Evolutionary conservation across 305 asterid genomes (phyloP), one percentile per base, ranked within the genome.

Genomic region (Solanum hybrid): DNA sequence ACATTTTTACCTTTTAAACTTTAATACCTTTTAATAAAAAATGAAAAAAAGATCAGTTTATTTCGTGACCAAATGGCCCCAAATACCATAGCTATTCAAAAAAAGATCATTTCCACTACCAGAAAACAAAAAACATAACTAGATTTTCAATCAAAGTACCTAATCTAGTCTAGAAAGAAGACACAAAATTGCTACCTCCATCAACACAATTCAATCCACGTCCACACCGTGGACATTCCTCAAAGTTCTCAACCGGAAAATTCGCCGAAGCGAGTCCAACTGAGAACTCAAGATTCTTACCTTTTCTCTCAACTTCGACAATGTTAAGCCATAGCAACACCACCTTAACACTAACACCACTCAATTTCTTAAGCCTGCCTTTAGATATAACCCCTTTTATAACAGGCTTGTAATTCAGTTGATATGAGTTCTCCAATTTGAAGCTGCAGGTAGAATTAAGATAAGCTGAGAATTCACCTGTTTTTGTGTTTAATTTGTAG

Each of bases 401-500:
- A 87, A 33, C 92, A 14, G 94, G 89, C 83, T 91, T 79, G 94
- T 94, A 94, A 86, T 76, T 91, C 33, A 94, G 92, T 37, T 90
- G 83, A 91, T 94, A 95, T 15, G 88, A 84, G 10, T 92, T 89
- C 1, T 87, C 75, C 79, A 92, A 77, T 20, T 73, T 57, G 94
- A 96, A 96, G 79, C 93, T 92, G 92, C 99, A 96, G 10, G 97
- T 88, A 4, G 93, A 87, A 87, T 93, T 80, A 12, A 93, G 82
- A 68, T 94, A 90, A 22, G 95, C 96, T 87, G 94, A 86, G 93
- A 96, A 96, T 72, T 91, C 91, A 14, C 99, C 98, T 38, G 96
- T 92, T 36, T 93, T 88, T 2, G 87, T 37, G 93, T 96, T 95
- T 7, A 96, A 93, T 83, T 94, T 95, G 32, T 96, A 96, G 92